Base-by-base conservation (phyloP, 2,329 filamentous ascomycete species). In the Hypocrella siamensis region DNA sequence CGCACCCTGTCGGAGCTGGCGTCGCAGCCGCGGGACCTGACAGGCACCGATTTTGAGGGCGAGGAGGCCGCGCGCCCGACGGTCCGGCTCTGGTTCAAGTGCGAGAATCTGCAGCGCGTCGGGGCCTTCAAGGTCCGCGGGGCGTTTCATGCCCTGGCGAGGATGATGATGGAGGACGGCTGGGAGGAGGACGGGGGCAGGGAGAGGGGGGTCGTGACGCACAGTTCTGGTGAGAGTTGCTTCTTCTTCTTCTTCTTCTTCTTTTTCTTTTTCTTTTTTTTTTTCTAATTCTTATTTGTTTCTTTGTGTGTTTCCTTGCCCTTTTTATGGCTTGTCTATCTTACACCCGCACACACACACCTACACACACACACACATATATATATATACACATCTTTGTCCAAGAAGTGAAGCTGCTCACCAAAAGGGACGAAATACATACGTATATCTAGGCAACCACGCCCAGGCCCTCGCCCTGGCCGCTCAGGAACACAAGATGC, bases 101-200 rank as follows among this genome's bases (percentile, higher is more conserved):
- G 84, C 54, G 88, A 96, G 63, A 94, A 94, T 54, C 62, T 83
- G 36, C 90, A 96, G 61, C 74, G 75, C 34, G 75, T 92, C 33
- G 90, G 88, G 31, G 88, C 88, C 1, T 96, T 96, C 63, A 96
- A 96, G 59, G 79, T 75, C 12, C 65, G 88, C 6, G 90, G 88
- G 5, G 88, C 86, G 0, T 94, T 93, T 44, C 83, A 94, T 54
- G 85, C 86, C 1, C 50, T 93, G 24, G 67, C 75, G 45, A 58
- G 79, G 35, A 56, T 93, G 47, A 73, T 78, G 48, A 54, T 51
- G 40, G 68, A 75, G 44, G 58, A 65, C 4, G 75, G 70, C 1
- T 70, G 70, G 56, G 63, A 76, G 24, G 70, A 71, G 40, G 65
- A 63, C 11, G 66, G 66, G 3, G 66, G 79, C 0, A 56, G 57